Base-by-base conservation (phyloP, 2,329 filamentous ascomycete genomes). In the Botrytis cinerea region DNA sequence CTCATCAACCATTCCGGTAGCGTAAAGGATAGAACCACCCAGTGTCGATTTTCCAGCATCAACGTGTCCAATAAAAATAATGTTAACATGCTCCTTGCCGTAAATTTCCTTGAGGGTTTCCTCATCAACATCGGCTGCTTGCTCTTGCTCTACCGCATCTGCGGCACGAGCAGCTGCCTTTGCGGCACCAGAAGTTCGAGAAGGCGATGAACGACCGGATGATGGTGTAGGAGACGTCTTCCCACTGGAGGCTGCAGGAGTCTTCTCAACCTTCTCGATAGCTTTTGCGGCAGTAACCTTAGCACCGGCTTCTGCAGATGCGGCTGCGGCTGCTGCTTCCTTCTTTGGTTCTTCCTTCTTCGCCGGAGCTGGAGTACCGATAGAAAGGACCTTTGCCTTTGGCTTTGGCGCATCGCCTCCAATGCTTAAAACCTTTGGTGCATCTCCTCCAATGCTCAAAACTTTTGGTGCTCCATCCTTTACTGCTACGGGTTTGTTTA, bases 1-100 rank as follows among this genome's bases (percentile, higher is more conserved):
- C 84, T 99, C 94, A 81, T 99, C 97, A n/a, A 99, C 96, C 96
- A 98, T 99, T 75, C 96, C 96, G 8, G 95, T 98, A 70, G 90
- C 90, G 82, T 96, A 97, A 22, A 99, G 87, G 76, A 99, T 97
- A 70, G 93, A 93, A 69, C 96, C 96, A 81, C 96, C 96, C 9
- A 99, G 87, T 4, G 96, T 99, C 57, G 94, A 98, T 86, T 99
- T 99, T 79, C 96, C 96, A 70, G 96, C 96, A 85, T 99, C 96
- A 79, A 99, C 97, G 87, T 99, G 96, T 70, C 96, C 95, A 81
- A 98, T 92, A 84, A 98, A 98, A 77, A 98, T 97, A 78, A 99
- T 92, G 84, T 99, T 99, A 80, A 99, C 85, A 79, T 91, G 89
- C 81, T 91, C 94, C 83, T 98, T 98, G 82, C 96, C 96, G 82